Conservation (phyloP, 495 filamentous ascomycete species). For the Hypoxylon crocopeplum region DNA sequence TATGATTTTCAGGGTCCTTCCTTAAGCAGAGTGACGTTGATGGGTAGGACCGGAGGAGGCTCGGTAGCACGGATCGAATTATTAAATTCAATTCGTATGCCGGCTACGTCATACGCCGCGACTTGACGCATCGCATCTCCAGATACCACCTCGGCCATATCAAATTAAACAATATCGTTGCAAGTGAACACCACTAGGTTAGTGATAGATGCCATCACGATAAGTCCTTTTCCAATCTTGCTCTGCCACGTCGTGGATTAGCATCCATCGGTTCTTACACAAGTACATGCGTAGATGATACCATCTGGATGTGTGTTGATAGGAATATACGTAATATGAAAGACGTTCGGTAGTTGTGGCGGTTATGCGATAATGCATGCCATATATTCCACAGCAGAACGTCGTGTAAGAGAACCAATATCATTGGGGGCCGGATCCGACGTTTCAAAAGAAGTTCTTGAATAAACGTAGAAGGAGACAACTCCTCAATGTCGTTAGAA, state of each 20-base stretch:
- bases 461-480: neutral
- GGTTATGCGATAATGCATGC: neutral
- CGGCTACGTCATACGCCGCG: conserved; percentile 26
- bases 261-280: neutral
- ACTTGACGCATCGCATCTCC: neutral
- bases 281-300: neutral
- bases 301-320: neutral
- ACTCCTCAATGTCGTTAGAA: no score
- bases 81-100: neutral
- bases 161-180: no score
- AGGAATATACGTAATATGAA: neutral
- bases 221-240: neutral
- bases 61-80: neutral
- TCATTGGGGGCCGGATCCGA: neutral
- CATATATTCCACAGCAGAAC: neutral
- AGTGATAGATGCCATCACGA: no score
- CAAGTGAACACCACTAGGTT: no score
- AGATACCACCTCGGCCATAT: no score
- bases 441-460: neutral
- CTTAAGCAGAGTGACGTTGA: conserved; percentile 22
- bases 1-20: conserved; percentile 31
- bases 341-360: neutral
- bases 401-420: neutral
- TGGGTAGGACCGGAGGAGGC: conserved; percentile 17
- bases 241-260: conserved; percentile 9